Percentiles rank a stretch among this genome's conserved stretches.
Evolutionary conservation across 2,329 filamentous ascomycete species (phyloP).

Genomic region (Aspergillus versicolor): DNA sequence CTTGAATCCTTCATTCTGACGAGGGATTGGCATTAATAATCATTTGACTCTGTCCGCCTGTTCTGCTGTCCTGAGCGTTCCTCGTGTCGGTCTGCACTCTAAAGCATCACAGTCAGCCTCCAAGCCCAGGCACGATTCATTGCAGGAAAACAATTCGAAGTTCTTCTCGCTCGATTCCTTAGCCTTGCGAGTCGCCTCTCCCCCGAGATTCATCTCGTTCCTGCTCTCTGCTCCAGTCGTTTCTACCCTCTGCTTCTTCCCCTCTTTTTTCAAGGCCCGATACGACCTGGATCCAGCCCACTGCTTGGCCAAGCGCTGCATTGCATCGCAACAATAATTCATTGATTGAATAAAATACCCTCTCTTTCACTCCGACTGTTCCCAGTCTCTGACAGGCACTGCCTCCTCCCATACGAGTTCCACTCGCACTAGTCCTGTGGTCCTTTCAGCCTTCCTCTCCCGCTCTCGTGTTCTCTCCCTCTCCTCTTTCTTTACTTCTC

Average conservation of each 20-base stretch:
- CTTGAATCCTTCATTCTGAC: neutral
- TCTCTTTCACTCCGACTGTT: constrained; percentile 4
- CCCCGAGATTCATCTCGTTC: neutral
- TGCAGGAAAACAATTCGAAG: neutral
- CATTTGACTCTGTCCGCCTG: neutral
- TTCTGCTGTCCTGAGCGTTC: neutral
- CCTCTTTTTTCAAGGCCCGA: constrained; percentile 4
- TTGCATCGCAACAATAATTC: constrained; percentile 5
- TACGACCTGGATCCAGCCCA: neutral
- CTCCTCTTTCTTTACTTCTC: constrained; percentile 13
- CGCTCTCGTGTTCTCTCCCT: constrained; percentile 11
- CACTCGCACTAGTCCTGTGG: constrained; percentile 16
- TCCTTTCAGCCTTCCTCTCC: constrained; percentile 9
- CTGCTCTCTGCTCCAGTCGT: constrained; percentile 8
- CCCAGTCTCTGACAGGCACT: constrained; percentile 12
- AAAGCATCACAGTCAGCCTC: constrained; percentile 1
- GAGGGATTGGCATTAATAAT: constrained; percentile 1
- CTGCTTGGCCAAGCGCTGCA: constrained; percentile 5
- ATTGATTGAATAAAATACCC: neutral
- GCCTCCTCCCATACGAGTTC: constrained; percentile 15
- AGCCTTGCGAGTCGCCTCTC: neutral
- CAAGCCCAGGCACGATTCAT: neutral
- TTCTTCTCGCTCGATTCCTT: constrained; percentile 13
- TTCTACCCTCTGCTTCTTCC: constrained; percentile 7
- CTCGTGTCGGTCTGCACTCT: neutral